Evolutionary conservation across 768 basidiomycete species (phyloP).

Genomic region (Tricholoma furcatifolium): DNA sequence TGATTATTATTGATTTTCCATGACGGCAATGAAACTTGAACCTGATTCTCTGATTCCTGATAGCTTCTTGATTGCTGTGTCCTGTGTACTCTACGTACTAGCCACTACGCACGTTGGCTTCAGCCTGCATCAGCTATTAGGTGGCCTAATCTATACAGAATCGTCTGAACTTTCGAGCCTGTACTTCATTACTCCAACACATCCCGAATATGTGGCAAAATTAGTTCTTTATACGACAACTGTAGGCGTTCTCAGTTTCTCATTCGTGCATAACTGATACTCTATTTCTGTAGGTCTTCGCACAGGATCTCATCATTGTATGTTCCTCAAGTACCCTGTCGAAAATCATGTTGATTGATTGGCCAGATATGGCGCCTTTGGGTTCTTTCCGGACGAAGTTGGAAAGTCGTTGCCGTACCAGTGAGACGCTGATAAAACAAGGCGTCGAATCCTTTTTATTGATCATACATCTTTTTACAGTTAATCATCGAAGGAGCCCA

Average conservation of each 20-base stretch:
- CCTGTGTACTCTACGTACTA: not conserved
- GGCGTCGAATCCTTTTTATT: not conserved
- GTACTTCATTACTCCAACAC: not conserved
- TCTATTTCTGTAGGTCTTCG: not conserved
- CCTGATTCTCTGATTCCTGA: not conserved
- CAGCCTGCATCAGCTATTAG: not conserved
- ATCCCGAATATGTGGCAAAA: not conserved
- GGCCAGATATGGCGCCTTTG: not conserved
- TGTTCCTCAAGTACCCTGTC: too few species aligned
- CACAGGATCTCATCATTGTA: not conserved
- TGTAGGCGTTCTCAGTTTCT: not conserved
- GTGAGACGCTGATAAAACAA: not conserved
- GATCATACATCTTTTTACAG: not conserved
- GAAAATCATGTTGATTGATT: not conserved
- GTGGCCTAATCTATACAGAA: not conserved
- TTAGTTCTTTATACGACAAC: not conserved
- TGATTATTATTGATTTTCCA: too few species aligned
- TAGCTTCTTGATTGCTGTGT: not conserved
- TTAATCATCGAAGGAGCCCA: not conserved
- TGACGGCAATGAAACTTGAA: too few species aligned
- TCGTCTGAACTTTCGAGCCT: not conserved
- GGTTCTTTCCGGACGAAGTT: not conserved
- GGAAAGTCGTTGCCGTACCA: not conserved
- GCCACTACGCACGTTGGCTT: not conserved
- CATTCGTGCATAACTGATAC: not conserved